Evolutionary conservation across 805 yeast genomes (phyloP), one percentile per base, ranked within the genome.

Genomic region (Pichia ethanolica): DNA sequence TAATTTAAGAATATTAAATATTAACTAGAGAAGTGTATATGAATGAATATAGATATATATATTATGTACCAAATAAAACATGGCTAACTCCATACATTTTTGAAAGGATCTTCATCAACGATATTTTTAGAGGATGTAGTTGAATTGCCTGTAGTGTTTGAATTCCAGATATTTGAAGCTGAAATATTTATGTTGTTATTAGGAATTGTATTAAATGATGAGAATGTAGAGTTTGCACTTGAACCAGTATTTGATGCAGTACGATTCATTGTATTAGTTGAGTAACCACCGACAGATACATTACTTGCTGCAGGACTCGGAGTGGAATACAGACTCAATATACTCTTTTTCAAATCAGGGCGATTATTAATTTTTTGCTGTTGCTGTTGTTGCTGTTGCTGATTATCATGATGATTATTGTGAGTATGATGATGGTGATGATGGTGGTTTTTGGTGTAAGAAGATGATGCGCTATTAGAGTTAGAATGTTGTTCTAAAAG

Each of bases 331-430:
- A 93, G 74, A 27, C 97, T 89, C 51, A 93, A 69, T 52, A 93
- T 93, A 1, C 97, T 88, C 68, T 88, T 88, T 63, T 93, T 93
- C 65, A 93, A 74, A 61, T 91, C 97, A 4, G 93, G 91, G 60
- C 96, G 76, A 35, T 36, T 44, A 6, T 20, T n/a, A 14, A 33
- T 38, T 20, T 74, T 45, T 47, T 56, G 56, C 42, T 54, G 45
- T 39, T 51, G 55, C 26, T 42, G 52, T 49, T 37, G 61, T 45
- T 38, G 48, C 25, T 32, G 47, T 38, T n/a, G 46, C 47, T 37
- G 59, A n/a, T 20, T 20, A 3, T 20, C 20, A 20, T 20, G 20
- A 20, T 20, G 39, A 57, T 43, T 35, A 56, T 47, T 37, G 60
- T 25, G 40, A 57, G 41, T 35, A 56, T 28, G 42, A 30, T 28